Base-by-base conservation (phyloP, 1,139 yeast species). In the Candida sp. region DNA sequence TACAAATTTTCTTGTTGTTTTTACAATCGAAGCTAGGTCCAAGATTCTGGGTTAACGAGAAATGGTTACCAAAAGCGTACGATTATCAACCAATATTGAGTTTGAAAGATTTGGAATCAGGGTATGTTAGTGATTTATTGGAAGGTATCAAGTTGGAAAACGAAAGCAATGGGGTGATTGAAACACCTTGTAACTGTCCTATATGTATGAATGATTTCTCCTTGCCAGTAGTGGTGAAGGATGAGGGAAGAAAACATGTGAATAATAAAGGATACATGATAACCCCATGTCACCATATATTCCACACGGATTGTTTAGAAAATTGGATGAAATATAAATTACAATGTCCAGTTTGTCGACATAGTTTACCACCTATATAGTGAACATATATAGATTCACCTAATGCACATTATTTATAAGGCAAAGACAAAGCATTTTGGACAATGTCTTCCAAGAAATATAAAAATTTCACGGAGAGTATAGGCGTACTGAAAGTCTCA, bases 281-380 rank as follows among this genome's bases (percentile, higher is more conserved):
- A 2, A 89, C 98, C 0, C 97, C 98, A 1, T 91, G 98, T 60
- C 76, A 82, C 43, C 98, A 91, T 61, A 82, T 89, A 7, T 91
- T 90, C 75, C 98, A 91, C 57, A 77, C 88, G 1, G 84, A 79
- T 33, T 91, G 98, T 66, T 69, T 91, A 53, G 96, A 88, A 57
- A 82, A 79, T 52, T 91, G 98, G 98, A 89, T 91, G 97, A 80
- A 85, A 61, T 86, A 89, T 56, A 87, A 91, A 55, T 65, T 91
- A 42, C 97, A 90, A 57, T 91, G 98, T 64, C 98, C 98, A 0
- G 95, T 90, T 3, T 91, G 98, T 63, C 76, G 98, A 55, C 82
- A 82, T 48, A 81, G 89, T 22, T 68, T 91, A 39, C 97, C 97
- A 1, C 97, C 97, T 11, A 45, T 55, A 41, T 56, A 48, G 34